These are phyloP conservation scores for Stemphylium beticola DNA, from an alignment of 2,329 filamentous ascomycete genomes.

Conservation along the genomic window DNA sequence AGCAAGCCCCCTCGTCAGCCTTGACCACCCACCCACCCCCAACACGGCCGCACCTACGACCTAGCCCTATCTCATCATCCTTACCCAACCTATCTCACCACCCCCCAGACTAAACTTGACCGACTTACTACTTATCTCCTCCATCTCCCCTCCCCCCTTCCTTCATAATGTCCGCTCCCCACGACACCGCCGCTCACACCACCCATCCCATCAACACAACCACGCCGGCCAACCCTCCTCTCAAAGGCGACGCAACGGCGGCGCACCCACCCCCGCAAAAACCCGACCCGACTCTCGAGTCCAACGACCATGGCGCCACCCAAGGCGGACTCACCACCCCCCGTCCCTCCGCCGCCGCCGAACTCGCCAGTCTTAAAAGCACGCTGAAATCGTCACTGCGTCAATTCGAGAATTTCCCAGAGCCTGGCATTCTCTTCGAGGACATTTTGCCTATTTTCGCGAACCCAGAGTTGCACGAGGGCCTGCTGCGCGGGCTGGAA, in stretches of 20 bases:
- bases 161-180: constrained; percentile 41
- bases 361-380: constrained; percentile 65
- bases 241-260: constrained; percentile 36
- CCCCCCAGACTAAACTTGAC: constrained; percentile 1
- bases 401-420: constrained; percentile 90
- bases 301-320: constrained; percentile 49
- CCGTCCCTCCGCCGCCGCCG: constrained; percentile 57
- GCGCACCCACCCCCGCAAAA: constrained; percentile 39
- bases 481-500: constrained; percentile 83
- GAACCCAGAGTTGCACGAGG: constrained; percentile 72
- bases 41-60: constrained; percentile 8
- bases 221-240: constrained; percentile 23
- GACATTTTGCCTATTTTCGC: constrained; percentile 98
- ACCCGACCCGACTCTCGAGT: constrained; percentile 44
- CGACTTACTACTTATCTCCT: constrained; percentile 14
- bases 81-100: constrained; percentile 12
- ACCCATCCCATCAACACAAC: constrained; percentile 27
- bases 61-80: constrained; percentile 18
- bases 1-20: constrained; percentile 16
- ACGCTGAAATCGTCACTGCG: constrained; percentile 75
- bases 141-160: constrained; percentile 22
- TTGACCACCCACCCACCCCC: constrained; percentile 11
- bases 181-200: constrained; percentile 28
- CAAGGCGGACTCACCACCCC: constrained; percentile 57
- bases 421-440: constrained; percentile 91